These are phyloP conservation scores for Neurospora hispaniola DNA, from an alignment of 495 filamentous ascomycete genomes.

Conservation along the genomic window DNA sequence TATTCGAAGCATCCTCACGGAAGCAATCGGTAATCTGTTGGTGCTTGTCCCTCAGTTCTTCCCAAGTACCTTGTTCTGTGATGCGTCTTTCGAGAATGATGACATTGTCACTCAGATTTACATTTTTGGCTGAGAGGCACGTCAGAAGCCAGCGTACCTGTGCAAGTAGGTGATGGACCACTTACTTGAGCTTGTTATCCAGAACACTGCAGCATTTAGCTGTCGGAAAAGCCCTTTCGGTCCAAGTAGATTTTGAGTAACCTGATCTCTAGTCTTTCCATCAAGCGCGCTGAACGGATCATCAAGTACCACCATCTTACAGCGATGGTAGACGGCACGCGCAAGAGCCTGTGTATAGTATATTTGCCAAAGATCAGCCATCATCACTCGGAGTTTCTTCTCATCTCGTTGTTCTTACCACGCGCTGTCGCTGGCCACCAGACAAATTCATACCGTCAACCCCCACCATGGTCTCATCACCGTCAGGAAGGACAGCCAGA, in stretches of 20 bases:
- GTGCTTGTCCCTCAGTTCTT: conserved; percentile 6
- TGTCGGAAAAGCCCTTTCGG: conserved; percentile 26
- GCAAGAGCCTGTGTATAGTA: conserved; percentile 21
- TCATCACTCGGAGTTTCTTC: neutral
- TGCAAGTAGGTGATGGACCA: neutral
- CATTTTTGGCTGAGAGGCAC: conserved; percentile 5
- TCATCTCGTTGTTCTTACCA: conserved; percentile 6
- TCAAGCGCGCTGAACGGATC: conserved; percentile 32
- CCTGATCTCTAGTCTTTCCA: conserved; percentile 24
- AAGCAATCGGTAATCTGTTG: conserved; percentile 12
- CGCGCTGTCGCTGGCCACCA: conserved; percentile 54
- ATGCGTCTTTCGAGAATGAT: conserved; percentile 16
- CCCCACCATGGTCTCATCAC: conserved; percentile 48
- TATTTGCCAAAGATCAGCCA: neutral
- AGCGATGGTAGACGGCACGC: conserved; percentile 23
- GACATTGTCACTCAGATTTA: conserved; percentile 12
- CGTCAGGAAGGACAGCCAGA: conserved; percentile 40
- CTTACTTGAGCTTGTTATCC: conserved; percentile 27
- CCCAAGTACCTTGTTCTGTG: conserved; percentile 15
- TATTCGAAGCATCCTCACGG: neutral
- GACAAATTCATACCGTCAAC: conserved; percentile 50
- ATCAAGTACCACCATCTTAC: conserved; percentile 25
- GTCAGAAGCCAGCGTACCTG: conserved; percentile 1
- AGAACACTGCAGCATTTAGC: conserved; percentile 27
- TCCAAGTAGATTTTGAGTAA: conserved; percentile 31